phyloP scores from a whole-genome alignment of 2,329 filamentous ascomycete genomes.

The Xylaria polymorpha region DNA sequence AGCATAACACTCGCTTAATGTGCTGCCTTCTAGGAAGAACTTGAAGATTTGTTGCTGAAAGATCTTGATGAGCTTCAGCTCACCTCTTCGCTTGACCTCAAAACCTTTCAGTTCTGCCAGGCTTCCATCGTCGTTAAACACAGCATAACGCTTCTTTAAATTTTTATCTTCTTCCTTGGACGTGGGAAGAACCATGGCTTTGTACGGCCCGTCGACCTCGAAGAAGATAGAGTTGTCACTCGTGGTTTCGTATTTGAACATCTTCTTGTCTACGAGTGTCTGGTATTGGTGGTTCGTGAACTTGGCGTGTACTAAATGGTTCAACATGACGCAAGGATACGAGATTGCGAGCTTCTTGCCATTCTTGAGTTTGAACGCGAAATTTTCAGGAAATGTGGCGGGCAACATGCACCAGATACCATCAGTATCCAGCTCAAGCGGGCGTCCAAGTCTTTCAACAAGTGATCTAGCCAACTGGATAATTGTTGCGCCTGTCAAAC shows the following conservation, averaged over 20 bases:
- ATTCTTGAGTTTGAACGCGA: conserved; percentile 91
- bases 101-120: conserved; percentile 97
- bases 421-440: conserved; percentile 94
- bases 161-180: conserved; percentile 99
- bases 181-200: conserved; percentile 95
- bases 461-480: conserved; percentile 96
- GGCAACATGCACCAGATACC: conserved; percentile 99
- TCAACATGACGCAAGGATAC: conserved; percentile 99
- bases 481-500: conserved; percentile 93
- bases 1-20: conserved; percentile 86
- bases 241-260: conserved; percentile 93
- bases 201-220: conserved; percentile 97
- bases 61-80: conserved; percentile 99
- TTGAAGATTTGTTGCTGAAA: conserved; percentile 99
- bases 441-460: conserved; percentile 91
- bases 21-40: conserved; percentile 94
- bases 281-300: conserved; percentile 99
- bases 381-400: conserved; percentile 95
- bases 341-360: conserved; percentile 97
- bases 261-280: conserved; percentile 80
- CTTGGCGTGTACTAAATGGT: conserved; percentile 91
- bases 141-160: conserved; percentile 98
- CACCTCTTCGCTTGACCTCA: conserved; percentile 95
- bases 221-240: conserved; percentile 99
- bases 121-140: conserved; percentile 98